These are phyloP conservation scores for Penicillium silybi DNA, from an alignment of 495 filamentous ascomycete genomes.

Conservation along the genomic window DNA sequence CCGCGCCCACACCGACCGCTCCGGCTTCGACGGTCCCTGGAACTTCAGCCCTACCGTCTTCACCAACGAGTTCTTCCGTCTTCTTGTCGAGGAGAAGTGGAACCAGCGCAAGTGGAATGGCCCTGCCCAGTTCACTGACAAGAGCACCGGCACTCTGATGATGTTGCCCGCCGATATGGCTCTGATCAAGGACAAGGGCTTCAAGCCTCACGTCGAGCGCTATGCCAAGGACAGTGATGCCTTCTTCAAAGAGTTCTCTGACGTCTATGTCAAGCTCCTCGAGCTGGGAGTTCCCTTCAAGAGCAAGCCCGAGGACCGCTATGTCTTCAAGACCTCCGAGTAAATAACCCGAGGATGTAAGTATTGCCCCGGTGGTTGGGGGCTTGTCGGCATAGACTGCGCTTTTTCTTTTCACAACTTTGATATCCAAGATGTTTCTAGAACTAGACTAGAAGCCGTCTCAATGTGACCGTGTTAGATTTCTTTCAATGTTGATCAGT, in stretches of 20 bases:
- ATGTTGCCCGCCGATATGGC: conserved; percentile 95
- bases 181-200: conserved; percentile 81
- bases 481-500: background rate
- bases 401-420: conserved; percentile 14
- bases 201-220: conserved; percentile 78
- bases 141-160: conserved; percentile 82
- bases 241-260: conserved; percentile 92
- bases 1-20: conserved; percentile 85
- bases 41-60: conserved; percentile 92
- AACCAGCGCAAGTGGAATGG: conserved; percentile 89
- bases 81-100: conserved; percentile 92
- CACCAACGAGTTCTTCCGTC: conserved; percentile 90
- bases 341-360: conserved; percentile 15
- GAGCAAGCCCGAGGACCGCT: conserved; percentile 60
- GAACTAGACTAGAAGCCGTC: conserved; percentile 7
- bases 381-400: conserved; percentile 5
- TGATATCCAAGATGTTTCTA: conserved; percentile 35
- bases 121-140: conserved; percentile 80
- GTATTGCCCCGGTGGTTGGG: background rate
- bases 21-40: conserved; percentile 90
- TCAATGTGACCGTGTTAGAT: conserved; percentile 7
- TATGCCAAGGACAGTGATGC: conserved; percentile 88
- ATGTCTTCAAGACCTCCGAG: conserved; percentile 69
- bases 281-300: conserved; percentile 93
- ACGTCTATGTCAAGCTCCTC: conserved; percentile 75